phyloP scores from a whole-genome alignment of 225 moss, liverwort and hornwort species.

The Rhytidiadelphus loreus region DNA sequence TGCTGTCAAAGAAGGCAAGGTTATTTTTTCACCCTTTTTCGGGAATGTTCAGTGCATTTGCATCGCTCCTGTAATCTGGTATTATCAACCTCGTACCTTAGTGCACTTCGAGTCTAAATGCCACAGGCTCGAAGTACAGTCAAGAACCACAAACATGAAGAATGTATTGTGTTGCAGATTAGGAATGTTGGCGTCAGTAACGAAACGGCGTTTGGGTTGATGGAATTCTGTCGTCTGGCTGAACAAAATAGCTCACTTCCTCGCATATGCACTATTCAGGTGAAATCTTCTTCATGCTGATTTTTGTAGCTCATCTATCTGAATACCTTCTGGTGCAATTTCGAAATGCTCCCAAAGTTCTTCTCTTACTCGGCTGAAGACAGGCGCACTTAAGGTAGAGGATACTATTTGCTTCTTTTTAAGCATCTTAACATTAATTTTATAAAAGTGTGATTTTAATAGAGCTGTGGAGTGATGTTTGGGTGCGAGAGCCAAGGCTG shows the following conservation, averaged over 20 bases:
- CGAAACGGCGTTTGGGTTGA: constrained; percentile 77
- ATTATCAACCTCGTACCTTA: background rate
- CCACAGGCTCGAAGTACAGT: background rate
- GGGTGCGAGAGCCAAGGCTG: background rate
- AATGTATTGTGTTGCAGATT: constrained; percentile 27
- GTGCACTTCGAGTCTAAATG: background rate
- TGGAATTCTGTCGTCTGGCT: constrained; percentile 75
- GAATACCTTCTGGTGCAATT: background rate
- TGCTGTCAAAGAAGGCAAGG: constrained; percentile 72
- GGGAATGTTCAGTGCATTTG: background rate
- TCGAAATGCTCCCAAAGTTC: background rate
- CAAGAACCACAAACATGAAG: background rate
- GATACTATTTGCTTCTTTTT: background rate
- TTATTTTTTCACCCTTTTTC: background rate
- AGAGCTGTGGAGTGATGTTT: background rate
- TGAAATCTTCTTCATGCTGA: background rate
- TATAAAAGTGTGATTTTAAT: no score
- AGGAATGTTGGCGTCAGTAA: constrained; percentile 74
- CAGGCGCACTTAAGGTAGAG: background rate
- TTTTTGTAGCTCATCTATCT: background rate
- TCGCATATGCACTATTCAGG: constrained; percentile 64
- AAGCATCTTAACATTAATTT: background rate
- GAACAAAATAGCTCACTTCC: constrained; percentile 38
- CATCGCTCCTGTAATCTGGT: background rate
- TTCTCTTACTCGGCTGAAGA: background rate